Evolutionary conservation across 192 early-diverging fungal species (phyloP).

Genomic region (Cladochytrium replicatum): DNA sequence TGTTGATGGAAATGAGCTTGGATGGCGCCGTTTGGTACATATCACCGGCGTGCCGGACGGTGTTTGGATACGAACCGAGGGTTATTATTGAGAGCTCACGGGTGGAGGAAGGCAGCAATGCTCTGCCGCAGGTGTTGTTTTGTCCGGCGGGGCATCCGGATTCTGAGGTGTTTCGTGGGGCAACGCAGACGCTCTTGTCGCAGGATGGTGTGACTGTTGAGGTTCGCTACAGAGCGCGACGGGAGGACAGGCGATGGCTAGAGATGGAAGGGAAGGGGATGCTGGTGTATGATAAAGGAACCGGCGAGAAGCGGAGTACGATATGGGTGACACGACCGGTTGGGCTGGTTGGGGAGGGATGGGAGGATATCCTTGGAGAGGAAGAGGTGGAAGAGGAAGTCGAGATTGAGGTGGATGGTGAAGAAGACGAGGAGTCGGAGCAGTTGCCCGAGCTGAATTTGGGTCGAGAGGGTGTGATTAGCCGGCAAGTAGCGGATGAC

Average conservation of each 20-base stretch:
- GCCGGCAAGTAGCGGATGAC: too few species aligned
- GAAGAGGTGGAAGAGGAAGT: conserved; percentile 10
- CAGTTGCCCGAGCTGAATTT: too few species aligned
- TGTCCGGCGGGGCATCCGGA: conserved; percentile 35
- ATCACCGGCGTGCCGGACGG: conserved; percentile 54
- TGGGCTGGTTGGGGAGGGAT: conserved; percentile 29
- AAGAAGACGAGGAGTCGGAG: conserved; percentile 4
- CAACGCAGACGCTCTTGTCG: conserved; percentile 39
- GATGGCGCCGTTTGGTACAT: conserved; percentile 50
- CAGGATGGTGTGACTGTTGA: conserved; percentile 58
- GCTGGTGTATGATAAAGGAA: conserved; percentile 61
- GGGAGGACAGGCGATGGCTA: conserved; percentile 42
- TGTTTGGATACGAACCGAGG: conserved; percentile 52
- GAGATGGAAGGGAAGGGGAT: conserved; percentile 82
- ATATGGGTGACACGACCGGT: conserved; percentile 72
- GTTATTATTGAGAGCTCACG: conserved; percentile 24
- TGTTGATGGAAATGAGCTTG: conserved; percentile 69
- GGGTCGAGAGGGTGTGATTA: background rate
- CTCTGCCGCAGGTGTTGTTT: conserved; percentile 35
- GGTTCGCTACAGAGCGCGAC: conserved; percentile 45
- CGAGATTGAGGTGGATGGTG: conserved; percentile 11
- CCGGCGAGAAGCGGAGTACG: conserved; percentile 51
- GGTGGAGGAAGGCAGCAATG: conserved; percentile 17
- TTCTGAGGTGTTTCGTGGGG: conserved; percentile 47
- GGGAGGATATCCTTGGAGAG: conserved; percentile 22